phyloP scores from a whole-genome alignment of 129 eudicot species.

The Kitagawia praeruptora region DNA sequence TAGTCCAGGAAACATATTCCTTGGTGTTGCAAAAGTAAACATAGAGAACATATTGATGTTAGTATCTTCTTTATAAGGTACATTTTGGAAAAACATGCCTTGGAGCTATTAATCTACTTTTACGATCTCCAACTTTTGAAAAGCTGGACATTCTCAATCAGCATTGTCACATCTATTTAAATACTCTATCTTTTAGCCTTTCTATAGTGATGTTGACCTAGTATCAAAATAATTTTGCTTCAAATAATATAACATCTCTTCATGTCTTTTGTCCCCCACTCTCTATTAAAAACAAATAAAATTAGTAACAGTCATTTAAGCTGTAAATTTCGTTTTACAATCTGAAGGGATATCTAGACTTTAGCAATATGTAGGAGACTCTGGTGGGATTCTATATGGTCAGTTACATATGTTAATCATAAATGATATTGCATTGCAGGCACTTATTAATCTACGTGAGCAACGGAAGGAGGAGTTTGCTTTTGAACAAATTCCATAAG shows the following conservation, averaged over 20 bases:
- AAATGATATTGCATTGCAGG: conserved; percentile 45
- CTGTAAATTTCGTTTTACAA: background rate
- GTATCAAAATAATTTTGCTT: background rate
- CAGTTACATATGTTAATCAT: conserved; percentile 24
- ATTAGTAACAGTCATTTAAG: conserved; percentile 15
- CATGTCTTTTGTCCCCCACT: background rate
- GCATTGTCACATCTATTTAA: background rate
- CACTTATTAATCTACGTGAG: conserved; percentile 26
- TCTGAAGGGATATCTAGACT: conserved; percentile 8
- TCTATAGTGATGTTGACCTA: background rate
- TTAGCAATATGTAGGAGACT: conserved; percentile 22
- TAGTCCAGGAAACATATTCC: background rate
- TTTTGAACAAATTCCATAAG: conserved; percentile 16
- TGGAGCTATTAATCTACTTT: conserved; percentile 3
- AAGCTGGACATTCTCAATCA: background rate
- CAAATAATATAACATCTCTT: background rate
- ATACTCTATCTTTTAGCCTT: background rate
- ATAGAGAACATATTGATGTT: conserved; percentile 1
- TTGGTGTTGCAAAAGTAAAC: background rate
- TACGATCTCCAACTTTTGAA: background rate
- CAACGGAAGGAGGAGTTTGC: conserved; percentile 21
- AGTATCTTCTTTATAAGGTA: conserved; percentile 7
- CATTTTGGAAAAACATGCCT: conserved; percentile 6
- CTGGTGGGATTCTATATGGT: conserved; percentile 21
- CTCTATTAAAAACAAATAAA: background rate